phyloP scores from a whole-genome alignment of 2,329 filamentous ascomycete species.

The Botrytis fragariae region DNA sequence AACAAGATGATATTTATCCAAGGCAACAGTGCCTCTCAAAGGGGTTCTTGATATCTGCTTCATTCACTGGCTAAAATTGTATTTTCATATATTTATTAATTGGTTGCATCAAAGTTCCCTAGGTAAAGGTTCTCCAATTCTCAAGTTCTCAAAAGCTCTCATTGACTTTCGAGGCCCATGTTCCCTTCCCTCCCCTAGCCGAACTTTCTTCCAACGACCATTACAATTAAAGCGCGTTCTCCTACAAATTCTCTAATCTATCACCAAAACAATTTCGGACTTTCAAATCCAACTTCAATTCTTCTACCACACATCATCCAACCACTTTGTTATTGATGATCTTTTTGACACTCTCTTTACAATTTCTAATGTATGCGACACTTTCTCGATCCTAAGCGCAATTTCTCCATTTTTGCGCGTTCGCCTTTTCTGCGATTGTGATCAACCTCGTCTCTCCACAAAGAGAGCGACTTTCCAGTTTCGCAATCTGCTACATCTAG shows the following conservation, averaged over 20 bases:
- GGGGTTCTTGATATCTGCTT: constrained; percentile 7
- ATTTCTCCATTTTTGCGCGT: constrained; percentile 31
- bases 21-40: constrained; percentile 19
- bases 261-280: constrained; percentile 22
- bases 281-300: constrained; percentile 22
- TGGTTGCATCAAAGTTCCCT: constrained; percentile 6
- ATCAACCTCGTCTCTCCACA: constrained; percentile 27
- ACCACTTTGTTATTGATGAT: constrained; percentile 22
- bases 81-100: constrained; percentile 21
- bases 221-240: constrained; percentile 13
- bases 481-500: constrained; percentile 19
- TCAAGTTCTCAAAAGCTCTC: constrained; percentile 8
- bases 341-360: constrained; percentile 28
- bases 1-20: background rate
- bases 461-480: constrained; percentile 21
- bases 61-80: constrained; percentile 7
- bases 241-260: constrained; percentile 22
- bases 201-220: constrained; percentile 17
- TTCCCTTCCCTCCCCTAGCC: constrained; percentile 12
- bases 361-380: constrained; percentile 35
- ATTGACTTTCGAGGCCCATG: background rate
- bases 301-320: constrained; percentile 18
- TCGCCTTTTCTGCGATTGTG: constrained; percentile 32
- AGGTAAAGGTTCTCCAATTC: background rate
- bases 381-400: constrained; percentile 32